A percentile compares a stretch with the other conserved stretches of the same genome.
These are phyloP conservation scores for Pezicula carpinea DNA, from an alignment of 2,329 filamentous ascomycete genomes.

Conservation along the genomic window DNA sequence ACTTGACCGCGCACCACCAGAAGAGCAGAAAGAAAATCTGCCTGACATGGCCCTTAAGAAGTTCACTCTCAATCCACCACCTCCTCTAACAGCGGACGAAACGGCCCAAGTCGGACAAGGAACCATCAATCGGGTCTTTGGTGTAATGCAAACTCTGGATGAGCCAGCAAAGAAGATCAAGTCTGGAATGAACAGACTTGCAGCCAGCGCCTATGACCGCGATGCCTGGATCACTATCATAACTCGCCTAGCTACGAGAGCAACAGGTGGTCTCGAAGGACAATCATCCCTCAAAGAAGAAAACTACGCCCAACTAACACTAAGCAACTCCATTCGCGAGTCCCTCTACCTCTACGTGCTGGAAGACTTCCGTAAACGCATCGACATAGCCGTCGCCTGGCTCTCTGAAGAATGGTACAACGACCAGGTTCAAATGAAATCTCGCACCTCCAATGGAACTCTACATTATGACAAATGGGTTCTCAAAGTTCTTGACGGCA, in stretches of 20 bases:
- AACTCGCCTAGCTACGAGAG: slow-evolving; percentile 77
- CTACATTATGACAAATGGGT: slow-evolving; percentile 76
- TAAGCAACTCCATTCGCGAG: slow-evolving; percentile 71
- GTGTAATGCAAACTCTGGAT: slow-evolving; percentile 69
- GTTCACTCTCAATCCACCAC: slow-evolving; percentile 76
- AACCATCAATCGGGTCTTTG: slow-evolving; percentile 72
- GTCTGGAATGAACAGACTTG: slow-evolving; percentile 76
- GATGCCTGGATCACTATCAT: slow-evolving; percentile 91
- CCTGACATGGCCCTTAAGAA: slow-evolving; percentile 55
- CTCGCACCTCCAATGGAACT: slow-evolving; percentile 39
- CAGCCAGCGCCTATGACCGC: slow-evolving; percentile 76
- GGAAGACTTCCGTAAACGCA: slow-evolving; percentile 84
- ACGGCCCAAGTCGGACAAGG: slow-evolving; percentile 70
- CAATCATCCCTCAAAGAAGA: slow-evolving; percentile 53
- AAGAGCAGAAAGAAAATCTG: slow-evolving; percentile 42
- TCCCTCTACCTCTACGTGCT: slow-evolving; percentile 80
- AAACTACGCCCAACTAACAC: slow-evolving; percentile 35
- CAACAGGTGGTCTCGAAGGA: slow-evolving; percentile 65
- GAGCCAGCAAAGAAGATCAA: slow-evolving; percentile 60
- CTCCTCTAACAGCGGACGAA: slow-evolving; percentile 65
- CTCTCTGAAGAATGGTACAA: slow-evolving; percentile 98
- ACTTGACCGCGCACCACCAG: slow-evolving; percentile 63
- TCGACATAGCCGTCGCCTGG: slow-evolving; percentile 90
- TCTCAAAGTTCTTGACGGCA: slow-evolving; percentile 77
- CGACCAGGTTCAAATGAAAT: slow-evolving; percentile 56